Percentiles rank a stretch among this genome's conserved stretches.
phyloP scores from a whole-genome alignment of 768 basidiomycete genomes.

The Naganishia randhawae region DNA sequence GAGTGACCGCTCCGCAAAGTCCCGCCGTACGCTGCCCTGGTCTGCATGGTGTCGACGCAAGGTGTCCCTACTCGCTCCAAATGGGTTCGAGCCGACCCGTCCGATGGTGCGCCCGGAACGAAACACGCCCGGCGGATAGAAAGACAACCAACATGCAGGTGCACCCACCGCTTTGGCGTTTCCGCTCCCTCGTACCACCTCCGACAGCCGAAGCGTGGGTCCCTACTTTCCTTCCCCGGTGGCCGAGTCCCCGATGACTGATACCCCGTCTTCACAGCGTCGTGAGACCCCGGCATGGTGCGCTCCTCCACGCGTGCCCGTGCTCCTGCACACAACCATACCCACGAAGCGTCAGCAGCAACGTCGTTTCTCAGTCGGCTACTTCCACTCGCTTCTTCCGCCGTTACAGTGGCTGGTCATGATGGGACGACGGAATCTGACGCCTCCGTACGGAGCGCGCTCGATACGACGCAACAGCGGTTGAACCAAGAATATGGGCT shows the following conservation, averaged over 20 bases:
- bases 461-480: constrained; percentile 1
- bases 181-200: too few species aligned
- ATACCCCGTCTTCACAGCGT: background rate
- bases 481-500: constrained; percentile 8
- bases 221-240: background rate
- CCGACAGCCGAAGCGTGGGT: too few species aligned
- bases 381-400: background rate
- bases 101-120: background rate
- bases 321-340: background rate
- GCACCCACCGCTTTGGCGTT: background rate
- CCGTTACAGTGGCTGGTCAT: background rate
- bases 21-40: too few species aligned
- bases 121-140: background rate
- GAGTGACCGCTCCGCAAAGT: too few species aligned
- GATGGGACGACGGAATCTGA: too few species aligned
- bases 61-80: too few species aligned
- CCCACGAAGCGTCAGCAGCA: background rate
- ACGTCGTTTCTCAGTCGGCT: background rate
- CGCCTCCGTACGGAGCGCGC: background rate
- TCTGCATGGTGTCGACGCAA: too few species aligned
- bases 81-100: too few species aligned
- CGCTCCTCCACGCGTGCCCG: background rate
- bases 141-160: background rate
- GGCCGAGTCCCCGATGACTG: background rate
- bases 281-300: background rate